phyloP scores from a whole-genome alignment of 768 basidiomycete species.

The Lentinus tigrinus region DNA sequence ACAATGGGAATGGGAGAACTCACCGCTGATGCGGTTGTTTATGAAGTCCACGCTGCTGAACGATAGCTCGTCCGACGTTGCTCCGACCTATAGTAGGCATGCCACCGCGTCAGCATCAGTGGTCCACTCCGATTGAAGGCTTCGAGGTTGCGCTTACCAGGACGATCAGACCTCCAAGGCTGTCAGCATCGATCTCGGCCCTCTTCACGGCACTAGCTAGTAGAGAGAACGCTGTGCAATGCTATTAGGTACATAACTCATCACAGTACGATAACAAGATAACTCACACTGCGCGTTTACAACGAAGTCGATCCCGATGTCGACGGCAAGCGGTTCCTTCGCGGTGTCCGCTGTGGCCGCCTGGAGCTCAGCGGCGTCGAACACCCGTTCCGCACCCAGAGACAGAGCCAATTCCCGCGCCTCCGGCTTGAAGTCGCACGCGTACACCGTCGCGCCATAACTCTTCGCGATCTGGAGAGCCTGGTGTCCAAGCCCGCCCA shows the following conservation, averaged over 20 bases:
- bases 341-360: not conserved
- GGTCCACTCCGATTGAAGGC: too few relatives aligned
- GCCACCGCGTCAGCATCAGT: too few relatives aligned
- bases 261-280: too few relatives aligned
- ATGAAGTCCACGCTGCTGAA: constrained; percentile 4
- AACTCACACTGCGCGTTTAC: constrained; percentile 6
- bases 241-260: too few relatives aligned
- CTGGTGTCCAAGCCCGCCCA: constrained; percentile 32
- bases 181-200: not conserved
- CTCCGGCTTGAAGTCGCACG: constrained; percentile 10
- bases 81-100: not conserved
- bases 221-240: not conserved
- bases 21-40: not conserved
- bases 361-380: constrained; percentile 1
- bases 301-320: constrained; percentile 12
- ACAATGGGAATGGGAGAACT: not conserved
- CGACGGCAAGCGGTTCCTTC: constrained; percentile 3
- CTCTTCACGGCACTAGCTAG: not conserved
- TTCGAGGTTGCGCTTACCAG: not conserved
- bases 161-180: not conserved
- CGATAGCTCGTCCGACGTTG: not conserved
- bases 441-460: constrained; percentile 12
- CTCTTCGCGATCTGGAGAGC: constrained; percentile 14
- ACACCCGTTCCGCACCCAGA: constrained; percentile 6
- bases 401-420: constrained; percentile 8